Base-by-base conservation (phyloP, 192 early-diverging fungal genomes). In the Coemansia sp. region DNA sequence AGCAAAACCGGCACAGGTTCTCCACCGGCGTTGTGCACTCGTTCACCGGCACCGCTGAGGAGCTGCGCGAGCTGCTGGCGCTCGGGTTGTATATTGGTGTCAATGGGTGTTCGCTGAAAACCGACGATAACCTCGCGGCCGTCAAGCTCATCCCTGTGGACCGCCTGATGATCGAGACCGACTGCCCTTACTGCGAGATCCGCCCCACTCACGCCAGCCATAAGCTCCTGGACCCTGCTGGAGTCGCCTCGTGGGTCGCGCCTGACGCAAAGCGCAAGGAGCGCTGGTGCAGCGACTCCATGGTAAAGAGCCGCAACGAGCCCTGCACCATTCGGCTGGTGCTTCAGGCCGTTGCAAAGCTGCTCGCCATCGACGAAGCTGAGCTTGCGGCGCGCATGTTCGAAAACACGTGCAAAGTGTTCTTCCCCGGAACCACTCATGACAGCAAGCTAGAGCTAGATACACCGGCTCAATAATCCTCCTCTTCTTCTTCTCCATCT, bases 71-170 rank as follows among this genome's bases (percentile, higher is more conserved):
- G 42, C 73, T 86, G 32, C 66, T 93, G 39, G 83, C 87, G 7
- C 75, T 95, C 45, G 93, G 85, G 4, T 78, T 97, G 19, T 92
- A 89, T 74, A 92, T 99, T 75, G 95, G 97, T n/a, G 86, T 99
- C 71, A 99, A 96, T 69, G 97, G 97, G 0, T 99, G 97, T 75
- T 95, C 93, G 12, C 70, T 96, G 21, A 96, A 96, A 75, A 94
- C 94, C 3, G 81, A 88, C 47, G 94, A 94, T 42, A 96, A 95
- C 68, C 57, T 98, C 11, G 84, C 88, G 4, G 90, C 92, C 0
- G 87, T 89, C 3, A 84, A 75, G 45, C 65, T 70, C 37, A 88
- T 98, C 42, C 96, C 97, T 10, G 44, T 87, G 54, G 91, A 97
- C 45, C 79, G 83, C 37, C 67, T 99, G 26, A 89, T 98, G 92